Base-by-base conservation (phyloP, 768 basidiomycete species). In the Rhizopogon salebrosus region DNA sequence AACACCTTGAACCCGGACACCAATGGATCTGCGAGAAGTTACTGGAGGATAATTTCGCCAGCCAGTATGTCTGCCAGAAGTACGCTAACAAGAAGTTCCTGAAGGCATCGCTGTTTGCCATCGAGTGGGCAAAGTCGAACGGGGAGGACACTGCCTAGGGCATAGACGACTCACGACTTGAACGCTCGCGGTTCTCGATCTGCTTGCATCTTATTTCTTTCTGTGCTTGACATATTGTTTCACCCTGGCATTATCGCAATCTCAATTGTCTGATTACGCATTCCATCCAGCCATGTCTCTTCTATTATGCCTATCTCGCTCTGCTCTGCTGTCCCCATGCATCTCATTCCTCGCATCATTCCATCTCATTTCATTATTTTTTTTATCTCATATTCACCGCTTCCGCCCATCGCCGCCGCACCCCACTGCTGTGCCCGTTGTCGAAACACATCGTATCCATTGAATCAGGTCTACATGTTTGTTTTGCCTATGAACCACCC, bases 21-120 rank as follows among this genome's bases (percentile, higher is more conserved):
- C 73, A 82, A 51, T 77, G 91, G 70, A 79, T 98, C 46, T 75
- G 92, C 54, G 89, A 93, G 68, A 88, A 91, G 67, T 77, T 99
- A 41, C 75, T 80, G 2, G 90, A 92, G 58, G 72, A 80, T 6
- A 82, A 83, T 59, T 98, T 98, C 69, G 75, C 82, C n/a, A 76
- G 82, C 46, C 83, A 87, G 60, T 92, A 93, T 70, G 87, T 94
- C 36, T 95, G 84, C 82, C 89, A 89, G 77, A 98, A 99, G 75
- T 99, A 98, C 70, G 84, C 92, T 41, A 82, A 90, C 79, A 97
- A 95, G 84, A 95, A 93, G 72, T 98, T 97, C 81, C 83, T 98
- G 67, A 92, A 95, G 71, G 95, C 89, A 27, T 85, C 87, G 18
- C 68, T 80, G 36, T 91, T 84, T 63, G 89, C 89, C 39, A 77